Conservation (phyloP, 805 yeast genomes). For the Pichia heedii region DNA sequence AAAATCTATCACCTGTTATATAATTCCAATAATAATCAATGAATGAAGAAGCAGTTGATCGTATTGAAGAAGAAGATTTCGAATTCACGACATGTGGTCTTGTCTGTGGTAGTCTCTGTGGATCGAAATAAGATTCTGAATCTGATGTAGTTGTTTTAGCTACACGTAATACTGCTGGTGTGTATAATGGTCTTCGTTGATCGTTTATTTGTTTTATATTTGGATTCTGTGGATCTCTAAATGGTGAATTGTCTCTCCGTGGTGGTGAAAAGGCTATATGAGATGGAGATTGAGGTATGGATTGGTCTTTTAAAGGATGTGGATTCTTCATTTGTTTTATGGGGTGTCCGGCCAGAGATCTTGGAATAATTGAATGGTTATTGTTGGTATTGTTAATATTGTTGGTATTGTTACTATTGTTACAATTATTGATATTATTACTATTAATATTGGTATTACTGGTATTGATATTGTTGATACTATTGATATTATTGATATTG, state of each 20-base stretch:
- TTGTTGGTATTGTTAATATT: no score
- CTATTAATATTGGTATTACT: neutral
- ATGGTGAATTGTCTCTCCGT: slow-evolving; percentile 9
- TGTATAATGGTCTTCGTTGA: slow-evolving; percentile 78
- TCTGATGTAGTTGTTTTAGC: slow-evolving; percentile 11
- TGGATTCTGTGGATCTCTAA: slow-evolving; percentile 24
- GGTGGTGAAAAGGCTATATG: slow-evolving; percentile 3
- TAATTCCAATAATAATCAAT: slow-evolving; percentile 23
- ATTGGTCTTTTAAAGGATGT: no score
- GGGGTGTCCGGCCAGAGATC: no score
- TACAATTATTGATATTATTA: neutral
- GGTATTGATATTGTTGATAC: no score
- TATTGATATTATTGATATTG: no score
- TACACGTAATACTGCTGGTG: slow-evolving; percentile 77
- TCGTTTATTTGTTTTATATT: slow-evolving; percentile 65
- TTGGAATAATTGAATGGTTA: no score
- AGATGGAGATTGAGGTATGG: no score
- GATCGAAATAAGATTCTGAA: slow-evolving; percentile 8
- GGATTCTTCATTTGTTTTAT: no score
- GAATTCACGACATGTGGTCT: slow-evolving; percentile 7
- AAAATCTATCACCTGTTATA: slow-evolving; percentile 9
- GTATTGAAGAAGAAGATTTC: slow-evolving; percentile 18
- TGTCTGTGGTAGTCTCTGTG: slow-evolving; percentile 3
- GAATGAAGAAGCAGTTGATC: slow-evolving; percentile 18
- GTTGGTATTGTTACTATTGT: neutral